These are phyloP conservation scores for Paratinospora sagittata DNA, from an alignment of 164 flowering plant genomes.

Conservation along the genomic window DNA sequence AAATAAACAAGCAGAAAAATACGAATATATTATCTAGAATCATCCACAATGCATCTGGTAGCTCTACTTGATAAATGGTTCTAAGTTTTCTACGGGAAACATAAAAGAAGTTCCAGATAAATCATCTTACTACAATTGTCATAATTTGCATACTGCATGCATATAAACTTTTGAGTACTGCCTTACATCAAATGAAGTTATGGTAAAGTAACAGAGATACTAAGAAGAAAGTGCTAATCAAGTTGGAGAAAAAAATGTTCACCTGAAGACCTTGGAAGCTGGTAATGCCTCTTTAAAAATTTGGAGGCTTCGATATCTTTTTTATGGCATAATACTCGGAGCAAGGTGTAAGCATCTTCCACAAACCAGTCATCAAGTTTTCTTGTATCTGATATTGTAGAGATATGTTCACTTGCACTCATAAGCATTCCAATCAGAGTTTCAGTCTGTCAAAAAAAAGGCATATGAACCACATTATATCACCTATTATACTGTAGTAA, in stretches of 20 bases:
- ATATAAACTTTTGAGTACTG: neutral
- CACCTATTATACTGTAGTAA: neutral
- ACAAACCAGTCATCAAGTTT: constrained; percentile 26
- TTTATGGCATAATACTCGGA: constrained; percentile 78
- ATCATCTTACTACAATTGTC: too few relatives aligned
- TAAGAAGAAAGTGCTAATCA: neutral
- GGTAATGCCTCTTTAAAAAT: constrained; percentile 61
- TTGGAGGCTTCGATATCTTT: constrained; percentile 73
- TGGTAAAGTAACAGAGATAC: neutral
- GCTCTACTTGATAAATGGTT: too few relatives aligned
- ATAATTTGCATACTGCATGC: neutral
- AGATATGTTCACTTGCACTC: constrained; percentile 59
- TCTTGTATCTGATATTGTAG: constrained; percentile 27
- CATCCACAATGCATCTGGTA: too few relatives aligned
- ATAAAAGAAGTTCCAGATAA: too few relatives aligned
- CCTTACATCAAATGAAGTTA: neutral
- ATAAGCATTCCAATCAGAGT: constrained; percentile 59
- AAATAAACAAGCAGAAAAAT: neutral
- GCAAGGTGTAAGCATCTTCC: constrained; percentile 56
- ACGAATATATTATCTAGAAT: neutral
- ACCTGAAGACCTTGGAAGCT: constrained; percentile 86
- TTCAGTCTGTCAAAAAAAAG: constrained; percentile 45
- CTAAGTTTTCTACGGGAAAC: too few relatives aligned
- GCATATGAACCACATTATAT: neutral
- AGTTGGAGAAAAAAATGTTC: neutral